Evolutionary conservation across 768 basidiomycete genomes (phyloP).

Genomic region (Tremella yokohamensis): DNA sequence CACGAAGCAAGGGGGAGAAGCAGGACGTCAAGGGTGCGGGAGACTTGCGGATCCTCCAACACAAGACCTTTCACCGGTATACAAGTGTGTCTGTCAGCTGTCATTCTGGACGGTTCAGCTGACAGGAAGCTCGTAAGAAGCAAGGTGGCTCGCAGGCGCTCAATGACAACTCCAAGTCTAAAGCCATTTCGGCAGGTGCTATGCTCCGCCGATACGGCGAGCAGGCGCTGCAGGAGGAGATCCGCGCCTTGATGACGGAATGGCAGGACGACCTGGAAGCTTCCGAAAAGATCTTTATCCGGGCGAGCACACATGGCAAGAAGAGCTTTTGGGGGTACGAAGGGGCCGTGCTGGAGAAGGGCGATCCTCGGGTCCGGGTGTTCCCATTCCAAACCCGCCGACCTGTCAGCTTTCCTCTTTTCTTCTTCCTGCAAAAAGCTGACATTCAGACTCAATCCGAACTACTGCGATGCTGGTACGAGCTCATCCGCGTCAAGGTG

Average conservation of each 20-base stretch:
- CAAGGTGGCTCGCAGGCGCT: slow-evolving; percentile 92
- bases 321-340: slow-evolving; percentile 89
- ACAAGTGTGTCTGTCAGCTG: slow-evolving; percentile 66
- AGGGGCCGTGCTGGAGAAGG: slow-evolving; percentile 67
- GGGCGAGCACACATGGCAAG: slow-evolving; percentile 81
- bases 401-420: slow-evolving; percentile 63
- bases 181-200: slow-evolving; percentile 91
- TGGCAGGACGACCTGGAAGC: slow-evolving; percentile 82
- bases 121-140: slow-evolving; percentile 74
- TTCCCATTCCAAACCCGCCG: slow-evolving; percentile 96
- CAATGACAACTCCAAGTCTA: slow-evolving; percentile 89
- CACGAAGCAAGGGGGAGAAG: slow-evolving; percentile 60
- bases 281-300: slow-evolving; percentile 89
- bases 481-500: slow-evolving; percentile 77
- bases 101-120: too few species aligned
- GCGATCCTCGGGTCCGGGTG: slow-evolving; percentile 73
- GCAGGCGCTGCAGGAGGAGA: slow-evolving; percentile 89
- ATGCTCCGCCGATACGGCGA: slow-evolving; percentile 91
- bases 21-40: slow-evolving; percentile 64
- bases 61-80: slow-evolving; percentile 98
- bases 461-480: slow-evolving; percentile 75
- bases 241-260: slow-evolving; percentile 71
- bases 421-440: slow-evolving; percentile 6
- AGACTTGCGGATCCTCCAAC: slow-evolving; percentile 60
- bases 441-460: slow-evolving; percentile 76